Evolutionary conservation across 2,329 filamentous ascomycete genomes (phyloP).

Genomic region (Fusarium marasasianum): DNA sequence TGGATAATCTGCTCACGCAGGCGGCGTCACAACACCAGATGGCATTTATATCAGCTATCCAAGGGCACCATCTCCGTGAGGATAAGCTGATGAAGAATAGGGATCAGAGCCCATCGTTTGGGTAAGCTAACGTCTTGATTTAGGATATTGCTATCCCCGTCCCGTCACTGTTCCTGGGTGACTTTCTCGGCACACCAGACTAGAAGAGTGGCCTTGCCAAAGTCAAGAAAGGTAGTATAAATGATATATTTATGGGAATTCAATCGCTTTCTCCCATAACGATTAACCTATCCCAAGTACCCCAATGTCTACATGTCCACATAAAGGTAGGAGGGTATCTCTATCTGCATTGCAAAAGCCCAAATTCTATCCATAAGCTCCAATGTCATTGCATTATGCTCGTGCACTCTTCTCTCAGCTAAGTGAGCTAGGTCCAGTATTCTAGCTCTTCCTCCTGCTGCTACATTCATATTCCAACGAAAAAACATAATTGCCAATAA

Average conservation of each 20-base stretch:
- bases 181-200: not conserved
- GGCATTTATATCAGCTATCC: not conserved
- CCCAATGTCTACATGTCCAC: slow-evolving; percentile 25
- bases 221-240: not conserved
- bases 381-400: slow-evolving; percentile 22
- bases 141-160: not conserved
- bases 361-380: slow-evolving; percentile 24
- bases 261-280: slow-evolving; percentile 2
- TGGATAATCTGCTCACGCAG: not conserved
- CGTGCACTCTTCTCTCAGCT: slow-evolving; percentile 14
- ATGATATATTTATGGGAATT: slow-evolving; percentile 2
- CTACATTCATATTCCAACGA: slow-evolving; percentile 18
- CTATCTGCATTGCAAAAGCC: slow-evolving; percentile 15
- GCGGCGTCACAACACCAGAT: not conserved
- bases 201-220: not conserved
- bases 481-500: slow-evolving; percentile 5
- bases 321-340: slow-evolving; percentile 35
- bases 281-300: slow-evolving; percentile 14
- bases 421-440: slow-evolving; percentile 9
- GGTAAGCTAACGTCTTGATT: not conserved
- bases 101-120: not conserved
- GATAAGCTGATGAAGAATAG: not conserved
- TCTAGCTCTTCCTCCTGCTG: slow-evolving; percentile 5
- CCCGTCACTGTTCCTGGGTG: not conserved
- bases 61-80: not conserved